These are phyloP conservation scores for Moniliella sp. DNA, from an alignment of 1,284 basidiomycete genomes.

Conservation along the genomic window DNA sequence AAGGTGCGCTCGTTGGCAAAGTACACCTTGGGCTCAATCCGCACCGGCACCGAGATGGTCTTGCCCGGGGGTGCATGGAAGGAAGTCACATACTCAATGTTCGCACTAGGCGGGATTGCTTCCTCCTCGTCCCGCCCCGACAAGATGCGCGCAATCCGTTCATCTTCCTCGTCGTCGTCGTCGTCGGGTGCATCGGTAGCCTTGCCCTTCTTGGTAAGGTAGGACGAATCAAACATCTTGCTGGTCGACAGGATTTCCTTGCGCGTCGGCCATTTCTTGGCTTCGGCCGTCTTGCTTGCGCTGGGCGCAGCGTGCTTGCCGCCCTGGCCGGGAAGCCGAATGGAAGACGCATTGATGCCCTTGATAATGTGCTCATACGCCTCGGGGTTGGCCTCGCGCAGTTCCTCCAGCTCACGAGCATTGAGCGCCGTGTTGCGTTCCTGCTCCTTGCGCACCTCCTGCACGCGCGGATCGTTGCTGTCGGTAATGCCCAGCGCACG, in stretches of 20 bases:
- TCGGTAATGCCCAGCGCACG: constrained; percentile 23
- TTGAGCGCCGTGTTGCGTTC: constrained; percentile 23
- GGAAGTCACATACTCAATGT: constrained; percentile 44
- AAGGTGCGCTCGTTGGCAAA: constrained; percentile 79
- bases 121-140: constrained; percentile 28
- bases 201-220: constrained; percentile 14
- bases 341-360: constrained; percentile 1
- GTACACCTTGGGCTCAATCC: constrained; percentile 91
- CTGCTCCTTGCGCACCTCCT: constrained; percentile 22
- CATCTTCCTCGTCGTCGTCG: constrained; percentile 25
- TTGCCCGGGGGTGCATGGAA: constrained; percentile 70
- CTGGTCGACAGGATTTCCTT: constrained; percentile 27
- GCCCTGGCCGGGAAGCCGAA: neutral
- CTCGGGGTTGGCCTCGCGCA: constrained; percentile 13
- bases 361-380: constrained; percentile 7
- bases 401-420: constrained; percentile 23
- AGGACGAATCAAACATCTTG: constrained; percentile 22
- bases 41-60: constrained; percentile 69
- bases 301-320: neutral
- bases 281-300: too few species aligned
- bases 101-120: constrained; percentile 44
- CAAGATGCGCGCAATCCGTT: constrained; percentile 18
- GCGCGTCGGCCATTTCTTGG: constrained; percentile 6
- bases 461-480: constrained; percentile 22
- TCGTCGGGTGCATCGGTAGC: constrained; percentile 5